Conservation (phyloP, 83 land plant species). For the Larix sibirica region DNA sequence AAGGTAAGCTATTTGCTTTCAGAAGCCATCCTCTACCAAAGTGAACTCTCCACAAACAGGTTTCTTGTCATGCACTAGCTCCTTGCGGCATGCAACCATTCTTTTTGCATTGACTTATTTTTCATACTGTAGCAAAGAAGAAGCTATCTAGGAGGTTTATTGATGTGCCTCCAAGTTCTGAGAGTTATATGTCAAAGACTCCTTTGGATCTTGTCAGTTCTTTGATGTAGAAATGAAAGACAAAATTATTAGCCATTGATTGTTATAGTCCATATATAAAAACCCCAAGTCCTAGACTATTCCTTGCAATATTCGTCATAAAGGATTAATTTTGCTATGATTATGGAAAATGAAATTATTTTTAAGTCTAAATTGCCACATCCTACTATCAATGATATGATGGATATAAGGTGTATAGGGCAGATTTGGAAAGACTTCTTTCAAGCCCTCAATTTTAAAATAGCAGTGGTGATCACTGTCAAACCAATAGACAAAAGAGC, state of each 20-base stretch:
- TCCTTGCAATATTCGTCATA: neutral
- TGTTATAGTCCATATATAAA: neutral
- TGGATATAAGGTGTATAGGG: neutral
- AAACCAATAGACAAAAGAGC: neutral
- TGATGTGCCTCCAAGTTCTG: neutral
- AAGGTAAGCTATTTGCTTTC: neutral
- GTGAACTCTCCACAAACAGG: neutral
- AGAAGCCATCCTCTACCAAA: neutral
- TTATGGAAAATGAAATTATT: neutral
- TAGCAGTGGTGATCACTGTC: neutral
- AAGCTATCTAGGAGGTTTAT: neutral
- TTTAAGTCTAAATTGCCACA: no score
- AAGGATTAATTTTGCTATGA: neutral
- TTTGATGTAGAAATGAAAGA: neutral
- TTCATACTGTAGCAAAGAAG: neutral
- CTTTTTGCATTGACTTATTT: neutral
- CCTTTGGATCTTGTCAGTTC: neutral
- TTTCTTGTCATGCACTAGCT: neutral
- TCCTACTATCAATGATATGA: neutral
- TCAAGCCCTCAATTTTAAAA: neutral
- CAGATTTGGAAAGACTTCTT: neutral
- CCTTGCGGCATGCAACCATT: neutral
- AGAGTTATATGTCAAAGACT: neutral
- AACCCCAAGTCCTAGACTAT: neutral
- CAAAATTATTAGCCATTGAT: neutral